phyloP scores from a whole-genome alignment of 2,329 filamentous ascomycete species.

The Cladosporium velox region DNA sequence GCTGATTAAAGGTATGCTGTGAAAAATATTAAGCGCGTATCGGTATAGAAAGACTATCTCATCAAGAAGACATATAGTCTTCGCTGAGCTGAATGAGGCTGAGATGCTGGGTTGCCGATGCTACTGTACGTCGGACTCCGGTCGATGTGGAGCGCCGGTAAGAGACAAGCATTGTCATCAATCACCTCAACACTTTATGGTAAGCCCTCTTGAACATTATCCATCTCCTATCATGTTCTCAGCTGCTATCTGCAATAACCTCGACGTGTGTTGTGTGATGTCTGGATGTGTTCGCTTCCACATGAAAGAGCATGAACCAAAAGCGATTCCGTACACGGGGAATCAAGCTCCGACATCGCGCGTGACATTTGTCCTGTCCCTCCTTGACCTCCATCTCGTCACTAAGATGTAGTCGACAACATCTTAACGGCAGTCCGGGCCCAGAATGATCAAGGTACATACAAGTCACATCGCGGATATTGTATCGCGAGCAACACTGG shows the following conservation, averaged over 20 bases:
- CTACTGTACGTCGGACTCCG: conserved; percentile 11
- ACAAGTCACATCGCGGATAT: too few relatives aligned
- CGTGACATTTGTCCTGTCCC: neutral
- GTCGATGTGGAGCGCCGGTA: conserved; percentile 8
- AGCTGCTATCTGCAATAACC: neutral
- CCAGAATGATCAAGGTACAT: too few relatives aligned
- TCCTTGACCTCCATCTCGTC: too few relatives aligned
- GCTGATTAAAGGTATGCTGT: neutral
- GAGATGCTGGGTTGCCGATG: conserved; percentile 1
- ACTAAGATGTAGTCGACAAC: too few relatives aligned
- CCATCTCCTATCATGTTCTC: too few relatives aligned
- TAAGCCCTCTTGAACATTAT: too few relatives aligned
- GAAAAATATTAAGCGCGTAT: neutral
- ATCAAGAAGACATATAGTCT: neutral
- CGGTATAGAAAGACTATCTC: neutral
- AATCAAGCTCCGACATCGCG: neutral
- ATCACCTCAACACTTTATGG: neutral
- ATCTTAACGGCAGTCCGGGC: too few relatives aligned
- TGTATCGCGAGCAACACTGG: too few relatives aligned
- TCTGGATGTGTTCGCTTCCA: neutral
- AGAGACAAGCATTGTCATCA: neutral
- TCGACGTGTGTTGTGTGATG: neutral
- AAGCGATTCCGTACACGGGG: too few relatives aligned
- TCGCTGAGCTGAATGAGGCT: neutral
- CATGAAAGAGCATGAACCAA: too few relatives aligned